Base-by-base conservation (phyloP, 371 early-diverging fungal species). In the Mucor piriformis region DNA sequence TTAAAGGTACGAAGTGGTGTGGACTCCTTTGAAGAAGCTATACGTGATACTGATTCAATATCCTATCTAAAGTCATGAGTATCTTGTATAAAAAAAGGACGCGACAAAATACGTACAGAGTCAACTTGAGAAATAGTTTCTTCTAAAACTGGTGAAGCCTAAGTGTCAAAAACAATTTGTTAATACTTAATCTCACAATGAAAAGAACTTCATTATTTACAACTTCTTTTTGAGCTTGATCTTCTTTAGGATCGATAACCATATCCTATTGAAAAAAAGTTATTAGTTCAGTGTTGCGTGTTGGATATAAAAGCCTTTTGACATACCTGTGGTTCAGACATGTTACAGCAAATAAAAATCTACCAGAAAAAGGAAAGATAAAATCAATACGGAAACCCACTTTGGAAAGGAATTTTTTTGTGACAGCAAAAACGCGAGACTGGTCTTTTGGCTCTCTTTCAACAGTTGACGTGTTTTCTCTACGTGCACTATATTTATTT, bases 1-100 rank as follows among this genome's bases (percentile, higher is more conserved):
- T 63, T 67, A 27, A 63, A 67, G 16, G 63, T 63, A 18, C 59
- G 57, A 44, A 61, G 46, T 35, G 61, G 61, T 37, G 61, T 66
- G 20, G 62, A 66, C 52, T 62, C 67, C 37, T 62, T 61, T 27
- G 61, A 64, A 35, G 55, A 61, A 46, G 47, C 32, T 2, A 54
- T 16, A 18, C 37, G 48, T 20, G 50, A 42, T 24, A 18, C 46
- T 46, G 64, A 64, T 10, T 64, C 65, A 18, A 59, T 20, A 46
- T 64, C 65, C 65, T 61, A 44, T 12, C 33, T 27, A 15, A 25
- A 46, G n/a, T n/a, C 4, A 16, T 32, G 21, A 23, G 3, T 3
- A 42, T n/a, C n/a, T n/a, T n/a, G n/a, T n/a, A 38, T 51, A 15
- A 44, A 23, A 46, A 24, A 13, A 11, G 24, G 13, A 46, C 46